Evolutionary conservation across 169 alveolate species (phyloP).

Genomic region (Babesia ovis): DNA sequence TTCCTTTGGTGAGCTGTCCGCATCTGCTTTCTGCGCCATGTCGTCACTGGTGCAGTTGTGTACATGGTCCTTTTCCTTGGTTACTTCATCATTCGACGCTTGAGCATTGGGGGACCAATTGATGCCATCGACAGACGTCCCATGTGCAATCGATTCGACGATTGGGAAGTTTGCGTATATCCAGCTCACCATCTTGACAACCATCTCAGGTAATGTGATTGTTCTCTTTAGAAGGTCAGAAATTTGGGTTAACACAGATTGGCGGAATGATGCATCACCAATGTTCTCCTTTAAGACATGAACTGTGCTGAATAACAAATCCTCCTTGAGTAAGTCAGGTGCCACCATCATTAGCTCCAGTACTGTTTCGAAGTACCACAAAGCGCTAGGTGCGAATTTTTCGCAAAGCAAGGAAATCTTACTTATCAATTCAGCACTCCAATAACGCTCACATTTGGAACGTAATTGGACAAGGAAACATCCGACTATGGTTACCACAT

Average conservation of each 20-base stretch:
- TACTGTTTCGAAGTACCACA: slow-evolving; percentile 55
- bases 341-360: slow-evolving; percentile 42
- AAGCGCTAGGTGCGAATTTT: slow-evolving; percentile 54
- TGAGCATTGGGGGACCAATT: neutral
- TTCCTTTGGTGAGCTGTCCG: neutral
- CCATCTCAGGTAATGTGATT: slow-evolving; percentile 38
- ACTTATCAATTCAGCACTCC: slow-evolving; percentile 25
- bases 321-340: slow-evolving; percentile 32
- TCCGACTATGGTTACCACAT: slow-evolving; percentile 89
- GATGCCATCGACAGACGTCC: neutral
- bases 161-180: slow-evolving; percentile 20
- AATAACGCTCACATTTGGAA: slow-evolving; percentile 7
- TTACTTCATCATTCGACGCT: neutral
- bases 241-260: slow-evolving; percentile 4
- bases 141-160: neutral
- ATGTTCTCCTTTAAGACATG: slow-evolving; percentile 34
- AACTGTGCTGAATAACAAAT: slow-evolving; percentile 14
- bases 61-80: neutral
- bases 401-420: slow-evolving; percentile 44
- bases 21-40: no score
- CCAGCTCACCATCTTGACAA: slow-evolving; percentile 45
- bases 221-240: slow-evolving; percentile 1
- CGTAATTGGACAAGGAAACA: slow-evolving; percentile 82
- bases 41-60: no score
- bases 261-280: slow-evolving; percentile 15